phyloP scores from a whole-genome alignment of 2,329 filamentous ascomycete species.

The Pseudogymnoascus sp. region DNA sequence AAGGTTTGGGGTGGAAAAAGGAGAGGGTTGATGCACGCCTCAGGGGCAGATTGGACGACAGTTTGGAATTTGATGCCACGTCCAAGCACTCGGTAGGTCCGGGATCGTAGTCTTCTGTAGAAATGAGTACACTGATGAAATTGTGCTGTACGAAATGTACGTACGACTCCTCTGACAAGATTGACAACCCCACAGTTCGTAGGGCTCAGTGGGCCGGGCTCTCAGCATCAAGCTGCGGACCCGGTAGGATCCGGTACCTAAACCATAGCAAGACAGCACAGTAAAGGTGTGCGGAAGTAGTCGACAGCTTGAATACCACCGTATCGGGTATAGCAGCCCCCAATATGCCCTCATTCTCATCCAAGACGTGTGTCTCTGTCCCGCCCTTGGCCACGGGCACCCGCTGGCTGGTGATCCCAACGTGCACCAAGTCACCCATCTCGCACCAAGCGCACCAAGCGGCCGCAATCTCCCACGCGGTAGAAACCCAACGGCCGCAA shows the following conservation, averaged over 20 bases:
- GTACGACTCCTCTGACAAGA: background rate
- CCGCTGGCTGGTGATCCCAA: background rate
- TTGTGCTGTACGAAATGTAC: background rate
- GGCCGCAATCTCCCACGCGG: background rate
- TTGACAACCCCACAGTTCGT: background rate
- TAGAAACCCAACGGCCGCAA: background rate
- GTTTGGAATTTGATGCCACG: background rate
- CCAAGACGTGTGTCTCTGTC: background rate
- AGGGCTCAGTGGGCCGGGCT: background rate
- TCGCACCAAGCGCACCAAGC: background rate
- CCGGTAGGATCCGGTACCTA: background rate
- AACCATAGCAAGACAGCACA: background rate
- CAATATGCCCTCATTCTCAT: background rate
- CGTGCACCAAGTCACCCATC: background rate
- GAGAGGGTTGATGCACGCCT: background rate
- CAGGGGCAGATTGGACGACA: background rate
- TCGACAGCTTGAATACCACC: background rate
- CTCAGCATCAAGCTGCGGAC: background rate
- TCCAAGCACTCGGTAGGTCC: background rate
- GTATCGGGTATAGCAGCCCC: background rate
- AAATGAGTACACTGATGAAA: background rate
- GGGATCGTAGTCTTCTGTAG: background rate
- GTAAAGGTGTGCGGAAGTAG: background rate
- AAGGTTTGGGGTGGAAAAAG: background rate
- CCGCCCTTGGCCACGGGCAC: background rate